Base-by-base conservation (phyloP, 768 basidiomycete genomes). In the Hortiboletus flavorubellus region DNA sequence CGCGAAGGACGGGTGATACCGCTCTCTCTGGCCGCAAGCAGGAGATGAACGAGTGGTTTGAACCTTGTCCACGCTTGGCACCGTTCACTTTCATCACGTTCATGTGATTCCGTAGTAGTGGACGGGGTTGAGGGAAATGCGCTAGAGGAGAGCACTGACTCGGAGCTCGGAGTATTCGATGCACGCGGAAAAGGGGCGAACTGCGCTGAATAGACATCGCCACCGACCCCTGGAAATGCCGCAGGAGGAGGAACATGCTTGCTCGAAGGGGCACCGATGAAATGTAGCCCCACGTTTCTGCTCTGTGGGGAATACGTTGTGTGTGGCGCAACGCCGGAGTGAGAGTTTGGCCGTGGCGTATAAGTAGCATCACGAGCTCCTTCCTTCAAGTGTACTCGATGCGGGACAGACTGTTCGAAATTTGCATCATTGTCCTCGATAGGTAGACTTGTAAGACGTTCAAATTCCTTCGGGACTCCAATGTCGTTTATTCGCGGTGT, bases 1-100 rank as follows among this genome's bases (percentile, higher is more conserved):
- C 79, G 76, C 5, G 70, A 64, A 12, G 79, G 72, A 16, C 61
- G 71, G 29, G 38, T 0, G 29, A 65, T 53, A 5, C 78, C 78
- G 6, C 66, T 69, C 15, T 58, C 55, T 33, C 61, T 66, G 23
- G 58, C 62, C 34, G 54, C 59, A 16, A 70, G 49, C 33, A 71
- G 49, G 51, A 50, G 42, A 12, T 60, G 38, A 30, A 71, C 59
- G 48, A 71, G 62, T 29, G 71, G 59, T 34, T 58, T 56, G 56
- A 79, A 80, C 45, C 54, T 56, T 18, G 54, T 18, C 50, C 69
- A 67, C 21, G 63, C 42, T 46, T 54, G 52, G n/a, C 15, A 42
- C n/a, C 30, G 48, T 45, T 38, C 48, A 49, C 2, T 41, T 46
- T 64, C 55, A 42, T 61, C 56, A 21, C 8, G 35, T 45, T 46